phyloP scores from a whole-genome alignment of 129 eudicot species.

The Ambrosia artemisiifolia region DNA sequence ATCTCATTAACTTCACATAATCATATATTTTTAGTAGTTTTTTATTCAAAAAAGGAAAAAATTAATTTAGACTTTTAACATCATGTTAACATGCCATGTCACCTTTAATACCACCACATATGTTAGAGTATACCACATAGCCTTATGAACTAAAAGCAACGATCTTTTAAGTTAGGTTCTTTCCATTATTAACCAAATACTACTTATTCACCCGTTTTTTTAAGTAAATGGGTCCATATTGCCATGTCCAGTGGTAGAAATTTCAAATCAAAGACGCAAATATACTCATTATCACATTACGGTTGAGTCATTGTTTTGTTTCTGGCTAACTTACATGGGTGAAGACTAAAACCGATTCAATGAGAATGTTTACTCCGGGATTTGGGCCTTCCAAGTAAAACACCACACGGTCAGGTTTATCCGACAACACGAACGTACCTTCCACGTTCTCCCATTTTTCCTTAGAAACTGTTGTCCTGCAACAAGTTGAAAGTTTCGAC shows the following conservation, averaged over 20 bases:
- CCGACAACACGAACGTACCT: slow-evolving; percentile 64
- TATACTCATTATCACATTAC: background rate
- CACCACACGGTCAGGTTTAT: slow-evolving; percentile 53
- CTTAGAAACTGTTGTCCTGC: slow-evolving; percentile 50
- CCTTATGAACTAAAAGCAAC: too few relatives aligned
- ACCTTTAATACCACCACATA: too few relatives aligned
- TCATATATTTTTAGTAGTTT: too few relatives aligned
- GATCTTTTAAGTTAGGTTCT: too few relatives aligned
- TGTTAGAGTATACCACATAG: too few relatives aligned
- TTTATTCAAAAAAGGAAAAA: too few relatives aligned
- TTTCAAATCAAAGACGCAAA: background rate
- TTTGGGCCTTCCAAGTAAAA: slow-evolving; percentile 83
- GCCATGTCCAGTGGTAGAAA: background rate
- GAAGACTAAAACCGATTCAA: slow-evolving; percentile 45
- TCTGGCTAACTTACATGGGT: slow-evolving; percentile 36
- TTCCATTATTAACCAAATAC: too few relatives aligned
- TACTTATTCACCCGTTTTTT: background rate
- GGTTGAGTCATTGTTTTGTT: background rate
- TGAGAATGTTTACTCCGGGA: slow-evolving; percentile 75
- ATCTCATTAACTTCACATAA: too few relatives aligned
- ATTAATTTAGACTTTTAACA: too few relatives aligned
- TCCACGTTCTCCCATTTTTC: slow-evolving; percentile 71
- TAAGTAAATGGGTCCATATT: too few relatives aligned
- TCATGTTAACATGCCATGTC: too few relatives aligned
- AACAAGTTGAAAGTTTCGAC: background rate